Conservation (phyloP, 1,284 basidiomycete species). For the Peniophora sp. region DNA sequence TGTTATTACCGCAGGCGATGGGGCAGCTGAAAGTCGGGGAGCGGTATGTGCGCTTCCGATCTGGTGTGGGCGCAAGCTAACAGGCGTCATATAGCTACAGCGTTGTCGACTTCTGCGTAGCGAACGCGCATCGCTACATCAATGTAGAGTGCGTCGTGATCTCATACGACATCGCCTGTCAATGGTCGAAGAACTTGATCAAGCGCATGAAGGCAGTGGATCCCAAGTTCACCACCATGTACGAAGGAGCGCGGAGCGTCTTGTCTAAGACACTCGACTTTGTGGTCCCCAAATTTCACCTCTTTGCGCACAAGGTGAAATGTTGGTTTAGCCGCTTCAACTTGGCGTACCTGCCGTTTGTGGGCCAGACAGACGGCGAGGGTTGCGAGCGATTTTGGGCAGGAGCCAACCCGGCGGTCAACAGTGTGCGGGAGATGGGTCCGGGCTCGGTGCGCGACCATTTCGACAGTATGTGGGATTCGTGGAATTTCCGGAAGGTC, state of each 20-base stretch:
- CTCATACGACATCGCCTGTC: constrained; percentile 22
- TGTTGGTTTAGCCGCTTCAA: constrained; percentile 12
- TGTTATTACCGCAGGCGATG: background rate
- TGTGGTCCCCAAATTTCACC: constrained; percentile 15
- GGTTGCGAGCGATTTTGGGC: constrained; percentile 15
- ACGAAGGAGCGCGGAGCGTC: background rate
- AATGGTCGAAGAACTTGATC: constrained; percentile 15
- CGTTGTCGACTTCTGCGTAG: background rate
- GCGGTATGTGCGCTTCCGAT: background rate
- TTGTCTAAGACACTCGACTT: constrained; percentile 5
- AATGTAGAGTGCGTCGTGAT: constrained; percentile 1
- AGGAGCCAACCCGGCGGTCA: constrained; percentile 8
- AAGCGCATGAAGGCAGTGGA: constrained; percentile 5
- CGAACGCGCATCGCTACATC: background rate
- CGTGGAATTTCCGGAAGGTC: constrained; percentile 11
- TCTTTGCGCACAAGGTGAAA: constrained; percentile 8
- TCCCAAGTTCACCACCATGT: background rate
- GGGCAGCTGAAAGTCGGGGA: background rate
- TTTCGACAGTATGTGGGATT: constrained; percentile 9
- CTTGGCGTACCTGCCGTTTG: constrained; percentile 10
- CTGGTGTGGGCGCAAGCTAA: background rate
- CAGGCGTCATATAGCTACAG: background rate
- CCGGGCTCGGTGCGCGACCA: constrained; percentile 7
- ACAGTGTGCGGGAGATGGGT: constrained; percentile 11
- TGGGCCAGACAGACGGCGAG: constrained; percentile 14